Base-by-base conservation (phyloP, 2,329 filamentous ascomycete species). In the Huntiella savannae region DNA sequence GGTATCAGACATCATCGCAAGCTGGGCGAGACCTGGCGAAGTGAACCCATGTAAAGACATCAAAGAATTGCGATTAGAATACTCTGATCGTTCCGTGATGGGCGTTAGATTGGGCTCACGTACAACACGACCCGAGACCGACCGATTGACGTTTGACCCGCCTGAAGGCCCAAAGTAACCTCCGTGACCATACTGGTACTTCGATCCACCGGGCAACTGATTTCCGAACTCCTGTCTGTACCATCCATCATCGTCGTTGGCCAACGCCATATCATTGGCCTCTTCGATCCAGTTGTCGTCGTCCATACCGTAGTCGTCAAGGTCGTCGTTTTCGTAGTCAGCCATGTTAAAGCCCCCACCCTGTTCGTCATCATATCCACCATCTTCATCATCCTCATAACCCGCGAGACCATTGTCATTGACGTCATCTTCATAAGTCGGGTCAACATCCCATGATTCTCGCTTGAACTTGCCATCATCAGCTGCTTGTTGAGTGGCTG, bases 51-150 rank as follows among this genome's bases (percentile, higher is more conserved):
- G 57, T 51, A 88, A 65, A 49, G 80, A 84, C 65, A 92, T 82
- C 49, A 93, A 75, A 1, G 83, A 92, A 58, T 95, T 96, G 39
- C 91, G 77, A 49, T 92, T 94, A 37, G 85, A 94, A 66, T 93
- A 95, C 61, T 98, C 91, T 49, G 84, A 93, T 10, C 87, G 75
- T 59, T 96, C 91, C 0, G 88, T 96, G 55, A 98, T 96, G 4
- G 91, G 91, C 1, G 91, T 96, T 41, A 98, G 65, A 55, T 91
- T 95, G 1, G 91, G 88, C 58, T 95, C 88, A 36, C 81, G 75
- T 15, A 82, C 82, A 44, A 78, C 69, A 11, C 78, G 75, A 15
- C 83, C 86, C 52, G 82, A 91, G 46, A 75, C 75, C 51, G 70
- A 79, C 33, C 84, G 75, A 49, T 77, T 71, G 12, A 79, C 62